A percentile compares a stretch with the other conserved stretches of the same genome.
These are phyloP conservation scores for Penicillium sp. DNA, from an alignment of 2,329 filamentous ascomycete genomes.

Conservation along the genomic window DNA sequence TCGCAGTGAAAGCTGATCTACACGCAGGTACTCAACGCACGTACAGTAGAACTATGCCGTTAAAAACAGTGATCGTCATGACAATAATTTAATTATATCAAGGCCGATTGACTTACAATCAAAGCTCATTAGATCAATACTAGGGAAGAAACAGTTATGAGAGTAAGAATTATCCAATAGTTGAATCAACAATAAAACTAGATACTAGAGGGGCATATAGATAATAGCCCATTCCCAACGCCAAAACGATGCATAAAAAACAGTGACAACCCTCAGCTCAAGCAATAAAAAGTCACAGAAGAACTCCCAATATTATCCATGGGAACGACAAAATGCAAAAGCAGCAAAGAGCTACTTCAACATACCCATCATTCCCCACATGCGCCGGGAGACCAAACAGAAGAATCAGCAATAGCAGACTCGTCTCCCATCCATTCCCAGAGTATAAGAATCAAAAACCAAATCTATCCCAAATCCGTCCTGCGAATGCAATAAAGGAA, in stretches of 20 bases:
- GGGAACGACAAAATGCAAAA: neutral
- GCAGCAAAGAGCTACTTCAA: neutral
- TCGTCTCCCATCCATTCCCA: slow-evolving; percentile 7
- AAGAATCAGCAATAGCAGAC: neutral
- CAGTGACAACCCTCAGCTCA: slow-evolving; percentile 21
- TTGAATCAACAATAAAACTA: neutral
- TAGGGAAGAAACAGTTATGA: neutral
- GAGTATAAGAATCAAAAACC: slow-evolving; percentile 15
- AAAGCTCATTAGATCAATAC: slow-evolving; percentile 1
- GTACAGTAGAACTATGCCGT: no score
- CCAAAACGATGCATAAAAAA: slow-evolving; percentile 30
- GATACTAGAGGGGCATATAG: neutral
- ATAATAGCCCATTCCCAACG: slow-evolving; percentile 18
- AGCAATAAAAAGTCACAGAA: slow-evolving; percentile 12
- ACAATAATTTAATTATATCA: neutral
- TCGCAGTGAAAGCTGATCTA: no score
- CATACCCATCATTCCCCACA: neutral
- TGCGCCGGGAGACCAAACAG: slow-evolving; percentile 5
- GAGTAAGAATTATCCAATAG: neutral
- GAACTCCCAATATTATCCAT: slow-evolving; percentile 16
- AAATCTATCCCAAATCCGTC: slow-evolving; percentile 28
- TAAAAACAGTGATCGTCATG: no score
- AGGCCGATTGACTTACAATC: no score
- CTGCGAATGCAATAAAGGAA: slow-evolving; percentile 38
- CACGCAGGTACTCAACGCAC: no score